phyloP scores from a whole-genome alignment of 2,329 filamentous ascomycete species.

The Dendrostoma leiphaemia region DNA sequence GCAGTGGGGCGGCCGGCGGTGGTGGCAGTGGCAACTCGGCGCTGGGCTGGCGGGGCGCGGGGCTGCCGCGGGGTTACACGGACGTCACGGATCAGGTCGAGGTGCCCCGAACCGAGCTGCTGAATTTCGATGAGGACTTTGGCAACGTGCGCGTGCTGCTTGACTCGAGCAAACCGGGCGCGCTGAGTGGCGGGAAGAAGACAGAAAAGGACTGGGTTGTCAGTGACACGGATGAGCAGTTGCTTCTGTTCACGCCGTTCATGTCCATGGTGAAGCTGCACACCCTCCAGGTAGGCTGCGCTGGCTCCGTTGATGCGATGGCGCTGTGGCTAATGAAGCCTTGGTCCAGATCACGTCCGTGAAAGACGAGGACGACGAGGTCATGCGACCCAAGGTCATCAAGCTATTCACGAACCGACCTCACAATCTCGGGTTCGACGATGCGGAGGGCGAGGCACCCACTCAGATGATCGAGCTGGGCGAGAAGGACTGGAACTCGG shows the following conservation, averaged over 20 bases:
- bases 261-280: slow-evolving; percentile 86
- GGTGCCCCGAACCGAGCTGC: slow-evolving; percentile 73
- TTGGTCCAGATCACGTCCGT: slow-evolving; percentile 75
- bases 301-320: too few species aligned
- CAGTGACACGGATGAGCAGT: slow-evolving; percentile 94
- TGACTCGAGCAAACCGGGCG: slow-evolving; percentile 63
- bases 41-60: slow-evolving; percentile 68
- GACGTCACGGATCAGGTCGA: slow-evolving; percentile 86
- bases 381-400: slow-evolving; percentile 78
- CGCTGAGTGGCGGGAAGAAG: slow-evolving; percentile 56
- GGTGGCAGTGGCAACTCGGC: slow-evolving; percentile 41
- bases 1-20: slow-evolving; percentile 37
- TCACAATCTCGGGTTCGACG: slow-evolving; percentile 90
- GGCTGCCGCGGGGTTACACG: slow-evolving; percentile 73
- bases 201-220: slow-evolving; percentile 80
- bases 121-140: slow-evolving; percentile 80
- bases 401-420: slow-evolving; percentile 85
- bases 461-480: slow-evolving; percentile 78
- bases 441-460: slow-evolving; percentile 81
- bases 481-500: slow-evolving; percentile 76
- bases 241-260: slow-evolving; percentile 91
- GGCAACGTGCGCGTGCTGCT: slow-evolving; percentile 75
- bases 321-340: background rate
- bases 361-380: slow-evolving; percentile 61
- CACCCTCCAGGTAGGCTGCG: slow-evolving; percentile 68